Base-by-base conservation (phyloP, 495 filamentous ascomycete genomes). In the Hypoxylon fuscum region DNA sequence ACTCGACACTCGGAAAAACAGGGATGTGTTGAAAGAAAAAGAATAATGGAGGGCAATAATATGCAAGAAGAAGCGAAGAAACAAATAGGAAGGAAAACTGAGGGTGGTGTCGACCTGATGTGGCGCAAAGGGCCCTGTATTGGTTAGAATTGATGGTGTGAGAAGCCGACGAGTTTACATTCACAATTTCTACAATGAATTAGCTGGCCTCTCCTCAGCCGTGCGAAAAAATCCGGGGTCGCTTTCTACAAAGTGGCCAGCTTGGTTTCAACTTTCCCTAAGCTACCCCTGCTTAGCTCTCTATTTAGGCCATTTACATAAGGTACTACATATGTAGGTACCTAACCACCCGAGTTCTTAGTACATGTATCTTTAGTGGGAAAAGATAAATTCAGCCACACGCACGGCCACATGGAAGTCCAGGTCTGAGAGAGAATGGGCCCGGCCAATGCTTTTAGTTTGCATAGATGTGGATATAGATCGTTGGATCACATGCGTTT, bases 121-220 rank as follows among this genome's bases (percentile, higher is more conserved):
- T 45, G 59, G 55, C 50, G 61, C 55, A 42, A 44, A 55, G 7
- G 21, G 55, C 50, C 59, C 23, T 59, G 37, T 59, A 21, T 22
- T 21, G n/a, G 29, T n/a, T 42, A 40, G 15, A 56, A 50, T 55
- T 62, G 58, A 56, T 67, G 53, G 40, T 67, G 63, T 48, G 48
- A 54, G 58, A 55, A 52, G 10, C 11, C 46, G 42, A 57, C 42
- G 31, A 27, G n/a, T 59, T 34, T 42, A 25, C 31, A 44, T 17
- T 37, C 45, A 31, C n/a, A 32, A 32, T n/a, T 34, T 41, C 41
- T 22, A 59, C 57, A 70, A n/a, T n/a, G n/a, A n/a, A n/a, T n/a
- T 72, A 72, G 64, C 55, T 72, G 70, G 70, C 70, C 68, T 72
- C 62, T 72, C 68, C 64, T 70, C 64, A 62, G 61, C 62, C 54